A percentile compares a stretch with the other conserved stretches of the same genome.
phyloP scores from a whole-genome alignment of 257 asterid species.

The Fraxinus pennsylvanica region DNA sequence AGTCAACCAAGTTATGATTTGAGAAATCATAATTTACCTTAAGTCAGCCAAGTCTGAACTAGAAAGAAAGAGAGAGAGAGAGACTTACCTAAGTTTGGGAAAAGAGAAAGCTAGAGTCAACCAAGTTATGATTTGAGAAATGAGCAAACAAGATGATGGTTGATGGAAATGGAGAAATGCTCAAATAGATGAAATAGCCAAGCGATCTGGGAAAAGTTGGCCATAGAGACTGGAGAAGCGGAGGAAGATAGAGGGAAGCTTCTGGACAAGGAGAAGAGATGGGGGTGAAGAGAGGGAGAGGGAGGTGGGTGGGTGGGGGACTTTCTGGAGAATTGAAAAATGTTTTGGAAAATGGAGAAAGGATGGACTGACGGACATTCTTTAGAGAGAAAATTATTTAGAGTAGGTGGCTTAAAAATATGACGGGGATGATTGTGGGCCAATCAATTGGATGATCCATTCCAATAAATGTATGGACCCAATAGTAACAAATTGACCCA shows the following conservation, averaged over 20 bases:
- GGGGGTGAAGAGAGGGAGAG: background rate
- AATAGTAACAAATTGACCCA: background rate
- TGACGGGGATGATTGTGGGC: background rate
- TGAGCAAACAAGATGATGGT: background rate
- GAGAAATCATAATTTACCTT: background rate
- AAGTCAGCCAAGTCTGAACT: background rate
- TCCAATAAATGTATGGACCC: background rate
- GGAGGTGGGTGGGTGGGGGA: background rate
- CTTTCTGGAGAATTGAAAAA: background rate
- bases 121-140: background rate
- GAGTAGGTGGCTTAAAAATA: background rate
- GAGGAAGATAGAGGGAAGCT: background rate
- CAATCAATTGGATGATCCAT: background rate
- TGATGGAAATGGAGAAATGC: background rate
- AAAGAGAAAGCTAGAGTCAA: too few relatives aligned
- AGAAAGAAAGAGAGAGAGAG: background rate
- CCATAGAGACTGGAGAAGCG: background rate
- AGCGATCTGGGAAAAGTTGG: background rate
- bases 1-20: background rate
- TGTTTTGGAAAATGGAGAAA: background rate
- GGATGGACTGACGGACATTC: background rate
- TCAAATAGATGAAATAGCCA: background rate
- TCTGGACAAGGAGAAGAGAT: background rate
- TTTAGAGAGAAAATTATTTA: background rate
- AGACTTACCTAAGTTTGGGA: background rate